phyloP scores from a whole-genome alignment of 768 basidiomycete species.

The Amanita muscaria region DNA sequence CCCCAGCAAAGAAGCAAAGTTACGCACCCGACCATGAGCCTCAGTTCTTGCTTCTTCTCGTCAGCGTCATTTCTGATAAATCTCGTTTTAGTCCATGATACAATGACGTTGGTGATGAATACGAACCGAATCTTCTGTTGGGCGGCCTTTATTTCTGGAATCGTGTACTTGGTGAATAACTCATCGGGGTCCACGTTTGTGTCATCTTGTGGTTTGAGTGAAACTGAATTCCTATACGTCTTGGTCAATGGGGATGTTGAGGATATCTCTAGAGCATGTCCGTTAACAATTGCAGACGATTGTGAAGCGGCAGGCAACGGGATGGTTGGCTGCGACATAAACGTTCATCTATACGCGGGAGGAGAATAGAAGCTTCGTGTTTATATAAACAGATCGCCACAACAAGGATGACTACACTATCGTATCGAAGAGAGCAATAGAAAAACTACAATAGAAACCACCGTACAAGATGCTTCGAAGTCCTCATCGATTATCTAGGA shows the following conservation, averaged over 20 bases:
- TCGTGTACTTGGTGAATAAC: conserved; percentile 61
- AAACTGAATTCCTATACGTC: not conserved
- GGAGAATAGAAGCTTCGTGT: not conserved
- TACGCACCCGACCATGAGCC: conserved; percentile 89
- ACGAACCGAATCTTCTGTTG: conserved; percentile 62
- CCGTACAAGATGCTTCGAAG: conserved; percentile 2
- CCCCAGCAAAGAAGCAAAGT: conserved; percentile 1
- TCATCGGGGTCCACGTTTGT: conserved; percentile 52
- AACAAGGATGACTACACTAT: conserved; percentile 1
- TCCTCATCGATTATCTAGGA: conserved; percentile 23
- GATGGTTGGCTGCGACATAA: conserved; percentile 1
- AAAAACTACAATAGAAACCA: conserved; percentile 7
- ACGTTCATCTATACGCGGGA: too few species aligned
- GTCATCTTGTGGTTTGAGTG: conserved; percentile 5
- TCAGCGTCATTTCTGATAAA: conserved; percentile 63
- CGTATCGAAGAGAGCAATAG: not conserved
- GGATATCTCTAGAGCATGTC: not conserved
- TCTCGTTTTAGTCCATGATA: not conserved
- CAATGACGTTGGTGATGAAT: not conserved
- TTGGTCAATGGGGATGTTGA: not conserved
- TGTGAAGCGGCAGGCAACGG: not conserved
- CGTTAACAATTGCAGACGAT: not conserved
- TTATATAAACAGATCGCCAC: conserved; percentile 2
- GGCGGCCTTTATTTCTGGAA: conserved; percentile 58
- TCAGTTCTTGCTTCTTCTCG: conserved; percentile 79